A percentile compares a stretch with the other conserved stretches of the same genome.
phyloP scores from a whole-genome alignment of 1,284 basidiomycete species.

The Cutaneotrichosporon sp. region DNA sequence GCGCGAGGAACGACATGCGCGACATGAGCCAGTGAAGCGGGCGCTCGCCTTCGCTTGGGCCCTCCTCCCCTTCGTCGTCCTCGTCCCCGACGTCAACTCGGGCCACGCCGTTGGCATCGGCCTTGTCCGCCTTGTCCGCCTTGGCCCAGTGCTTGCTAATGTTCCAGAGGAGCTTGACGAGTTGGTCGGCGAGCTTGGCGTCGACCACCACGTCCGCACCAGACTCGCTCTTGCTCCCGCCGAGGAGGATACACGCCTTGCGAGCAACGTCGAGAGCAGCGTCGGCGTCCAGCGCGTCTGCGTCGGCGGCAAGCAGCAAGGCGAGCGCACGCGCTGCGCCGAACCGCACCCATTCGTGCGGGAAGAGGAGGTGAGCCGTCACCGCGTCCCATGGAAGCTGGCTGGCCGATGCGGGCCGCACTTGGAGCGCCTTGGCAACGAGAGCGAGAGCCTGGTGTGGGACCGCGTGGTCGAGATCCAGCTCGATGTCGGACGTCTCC shows the following conservation, averaged over 20 bases:
- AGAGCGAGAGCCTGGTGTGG: constrained; percentile 77
- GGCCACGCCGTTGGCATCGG: constrained; percentile 43
- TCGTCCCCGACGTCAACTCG: constrained; percentile 39
- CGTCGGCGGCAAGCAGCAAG: constrained; percentile 62
- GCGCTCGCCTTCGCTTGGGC: constrained; percentile 51
- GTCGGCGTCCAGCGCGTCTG: constrained; percentile 20
- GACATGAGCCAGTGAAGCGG: constrained; percentile 91
- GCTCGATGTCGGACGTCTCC: constrained; percentile 51
- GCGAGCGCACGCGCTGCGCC: constrained; percentile 78
- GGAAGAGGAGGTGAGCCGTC: constrained; percentile 72
- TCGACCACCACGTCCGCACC: constrained; percentile 59
- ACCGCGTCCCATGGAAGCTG: constrained; percentile 66
- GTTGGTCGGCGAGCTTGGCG: constrained; percentile 72
- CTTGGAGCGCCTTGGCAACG: constrained; percentile 64
- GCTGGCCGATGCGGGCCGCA: constrained; percentile 58
- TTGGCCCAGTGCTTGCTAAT: constrained; percentile 78
- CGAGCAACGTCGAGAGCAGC: constrained; percentile 71
- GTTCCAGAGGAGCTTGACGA: constrained; percentile 93
- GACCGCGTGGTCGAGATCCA: constrained; percentile 69
- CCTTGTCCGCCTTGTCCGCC: constrained; percentile 25
- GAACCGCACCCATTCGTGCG: constrained; percentile 91
- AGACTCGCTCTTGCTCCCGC: constrained; percentile 57
- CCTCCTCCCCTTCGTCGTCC: constrained; percentile 38
- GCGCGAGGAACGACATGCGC: constrained; percentile 81
- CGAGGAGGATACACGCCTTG: constrained; percentile 76